phyloP scores from a whole-genome alignment of 192 early-diverging fungal genomes.

The Umbelopsis vinacea region DNA sequence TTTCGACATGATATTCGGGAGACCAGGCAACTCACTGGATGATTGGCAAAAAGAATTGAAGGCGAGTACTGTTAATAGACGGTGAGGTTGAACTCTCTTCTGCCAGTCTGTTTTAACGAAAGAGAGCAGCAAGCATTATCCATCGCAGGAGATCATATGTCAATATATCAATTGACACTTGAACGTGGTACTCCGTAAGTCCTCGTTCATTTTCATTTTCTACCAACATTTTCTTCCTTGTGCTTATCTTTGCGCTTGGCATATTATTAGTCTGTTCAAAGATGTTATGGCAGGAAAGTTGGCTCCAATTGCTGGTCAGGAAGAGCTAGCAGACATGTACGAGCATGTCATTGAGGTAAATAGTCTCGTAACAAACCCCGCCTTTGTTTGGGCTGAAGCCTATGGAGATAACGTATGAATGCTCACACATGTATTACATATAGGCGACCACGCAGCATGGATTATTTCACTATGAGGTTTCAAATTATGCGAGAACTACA shows the following conservation, averaged over 20 bases:
- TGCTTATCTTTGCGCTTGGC: too few species aligned
- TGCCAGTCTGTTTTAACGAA: not conserved
- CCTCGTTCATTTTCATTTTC: not conserved
- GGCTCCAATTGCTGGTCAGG: slow-evolving; percentile 36
- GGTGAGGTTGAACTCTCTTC: not conserved
- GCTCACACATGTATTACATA: not conserved
- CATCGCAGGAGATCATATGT: slow-evolving; percentile 54
- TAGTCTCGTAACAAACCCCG: too few species aligned
- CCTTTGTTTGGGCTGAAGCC: too few species aligned
- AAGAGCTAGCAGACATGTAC: slow-evolving; percentile 56
- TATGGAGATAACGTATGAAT: not conserved
- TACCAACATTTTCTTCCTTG: not conserved
- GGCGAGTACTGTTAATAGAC: slow-evolving; percentile 10
- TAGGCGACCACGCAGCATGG: slow-evolving; percentile 44
- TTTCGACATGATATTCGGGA: slow-evolving; percentile 60
- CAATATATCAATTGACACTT: slow-evolving; percentile 57
- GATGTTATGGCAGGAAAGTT: slow-evolving; percentile 36
- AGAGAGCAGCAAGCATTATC: slow-evolving; percentile 40
- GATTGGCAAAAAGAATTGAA: slow-evolving; percentile 51
- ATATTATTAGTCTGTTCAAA: not conserved
- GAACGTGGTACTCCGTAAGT: slow-evolving; percentile 57
- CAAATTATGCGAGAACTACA: slow-evolving; percentile 48
- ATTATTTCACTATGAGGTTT: slow-evolving; percentile 62
- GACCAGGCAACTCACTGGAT: slow-evolving; percentile 46
- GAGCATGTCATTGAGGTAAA: slow-evolving; percentile 49